Base-by-base conservation (phyloP, 495 filamentous ascomycete species). In the Entonaema liquescens region DNA sequence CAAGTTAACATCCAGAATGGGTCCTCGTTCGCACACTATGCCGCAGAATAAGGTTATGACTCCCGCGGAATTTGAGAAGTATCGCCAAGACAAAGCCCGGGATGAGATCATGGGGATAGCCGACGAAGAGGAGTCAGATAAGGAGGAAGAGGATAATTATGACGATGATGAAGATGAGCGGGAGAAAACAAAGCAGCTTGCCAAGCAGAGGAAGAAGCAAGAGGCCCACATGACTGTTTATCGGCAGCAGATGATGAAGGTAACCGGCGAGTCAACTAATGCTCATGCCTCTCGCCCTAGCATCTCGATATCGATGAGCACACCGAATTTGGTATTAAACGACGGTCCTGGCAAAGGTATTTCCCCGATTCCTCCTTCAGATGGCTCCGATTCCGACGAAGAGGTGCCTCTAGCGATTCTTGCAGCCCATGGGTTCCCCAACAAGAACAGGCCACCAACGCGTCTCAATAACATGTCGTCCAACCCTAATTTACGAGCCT, bases 201-300 rank as follows among this genome's bases (percentile, higher is more conserved):
- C 90, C 47, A 90, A 90, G 74, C 92, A 94, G 69, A 87, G 95
- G 65, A 86, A 89, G 64, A 96, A 95, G 80, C 94, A 97, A 73
- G 93, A 97, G 75, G 95, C 94, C 9, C 93, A 96, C 77, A 86
- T 97, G 77, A 84, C 93, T 12, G 89, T 98, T 7, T 97, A 97
- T 76, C 88, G 95, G 52, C 95, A 98, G 76, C 91, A 95, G 77
- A 97, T 98, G 93, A 96, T 93, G 92, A 97, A 97, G 75, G 90
- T 96, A 19, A 97, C 93, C 7, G 94, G 94, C 54, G 92, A 93
- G 71, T 80, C 83, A 59, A 9, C 67, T 11, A 85, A 84, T 54
- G 74, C 84, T 0, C 66, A 76, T 9, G 59, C 74, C 0, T 75
- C 79, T 40, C 77, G 84, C 79, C 68, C 84, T 40, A 74, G 80